Percentiles rank a stretch among this genome's conserved stretches.
phyloP scores from a whole-genome alignment of 495 filamentous ascomycete species.

The Podospora didyma region DNA sequence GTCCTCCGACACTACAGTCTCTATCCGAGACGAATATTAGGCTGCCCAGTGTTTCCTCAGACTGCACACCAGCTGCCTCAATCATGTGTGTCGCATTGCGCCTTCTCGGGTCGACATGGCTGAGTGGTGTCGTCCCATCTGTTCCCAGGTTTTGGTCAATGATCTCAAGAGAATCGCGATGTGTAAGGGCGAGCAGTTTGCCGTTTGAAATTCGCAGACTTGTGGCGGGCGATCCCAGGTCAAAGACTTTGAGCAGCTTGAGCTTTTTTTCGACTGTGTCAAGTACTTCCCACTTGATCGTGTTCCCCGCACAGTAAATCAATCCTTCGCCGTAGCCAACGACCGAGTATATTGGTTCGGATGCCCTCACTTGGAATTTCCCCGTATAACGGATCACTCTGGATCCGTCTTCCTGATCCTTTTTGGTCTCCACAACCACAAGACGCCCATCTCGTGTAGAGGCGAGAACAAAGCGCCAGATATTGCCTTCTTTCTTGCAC shows the following conservation, averaged over 20 bases:
- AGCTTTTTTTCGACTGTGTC: constrained; percentile 42
- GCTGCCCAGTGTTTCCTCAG: constrained; percentile 14
- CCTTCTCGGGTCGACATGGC: constrained; percentile 34
- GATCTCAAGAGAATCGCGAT: constrained; percentile 41
- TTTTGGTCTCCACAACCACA: constrained; percentile 39
- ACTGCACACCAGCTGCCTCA: constrained; percentile 25
- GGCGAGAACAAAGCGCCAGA: constrained; percentile 45
- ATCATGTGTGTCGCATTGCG: constrained; percentile 37
- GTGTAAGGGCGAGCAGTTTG: constrained; percentile 40
- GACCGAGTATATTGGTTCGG: constrained; percentile 38
- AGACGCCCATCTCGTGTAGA: constrained; percentile 38
- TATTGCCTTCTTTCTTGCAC: constrained; percentile 32
- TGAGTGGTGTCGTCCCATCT: constrained; percentile 18
- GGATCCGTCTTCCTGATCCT: constrained; percentile 4
- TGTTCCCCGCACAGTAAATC: constrained; percentile 40
- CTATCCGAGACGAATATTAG: constrained; percentile 45
- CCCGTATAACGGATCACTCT: constrained; percentile 41
- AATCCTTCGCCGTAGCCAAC: constrained; percentile 39
- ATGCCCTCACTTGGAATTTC: constrained; percentile 35
- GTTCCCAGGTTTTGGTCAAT: constrained; percentile 30
- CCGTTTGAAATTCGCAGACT: constrained; percentile 36
- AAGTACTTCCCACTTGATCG: constrained; percentile 43
- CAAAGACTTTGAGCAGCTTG: constrained; percentile 28
- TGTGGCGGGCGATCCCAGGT: constrained; percentile 41
- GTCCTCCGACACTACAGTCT: constrained; percentile 42